phyloP scores from a whole-genome alignment of 164 flowering plant species.

The Tetracentron sinense region DNA sequence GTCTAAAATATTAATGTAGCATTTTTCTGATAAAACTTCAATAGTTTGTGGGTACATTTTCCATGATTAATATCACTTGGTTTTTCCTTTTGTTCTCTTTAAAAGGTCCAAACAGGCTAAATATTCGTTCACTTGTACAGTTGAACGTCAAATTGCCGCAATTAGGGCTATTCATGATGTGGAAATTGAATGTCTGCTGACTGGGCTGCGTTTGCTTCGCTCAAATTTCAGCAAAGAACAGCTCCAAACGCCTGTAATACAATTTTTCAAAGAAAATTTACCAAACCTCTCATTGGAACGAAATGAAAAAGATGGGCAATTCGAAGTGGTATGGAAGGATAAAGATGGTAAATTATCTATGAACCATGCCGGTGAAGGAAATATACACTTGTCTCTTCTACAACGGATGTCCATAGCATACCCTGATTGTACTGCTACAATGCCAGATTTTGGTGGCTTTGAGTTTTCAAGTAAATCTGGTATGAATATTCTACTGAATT shows the following conservation, averaged over 20 bases:
- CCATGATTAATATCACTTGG: neutral
- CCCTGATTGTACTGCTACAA: constrained; percentile 33
- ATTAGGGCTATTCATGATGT: constrained; percentile 61
- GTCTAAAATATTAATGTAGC: neutral
- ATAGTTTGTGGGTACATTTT: neutral
- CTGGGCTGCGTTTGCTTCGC: constrained; percentile 56
- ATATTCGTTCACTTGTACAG: constrained; percentile 23
- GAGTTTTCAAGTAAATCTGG: constrained; percentile 57
- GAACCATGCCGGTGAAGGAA: constrained; percentile 31
- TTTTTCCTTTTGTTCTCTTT: neutral
- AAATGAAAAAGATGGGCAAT: constrained; percentile 37
- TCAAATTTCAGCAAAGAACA: constrained; percentile 60
- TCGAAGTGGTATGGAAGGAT: constrained; percentile 55
- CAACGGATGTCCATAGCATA: constrained; percentile 43
- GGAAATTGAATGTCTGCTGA: constrained; percentile 51
- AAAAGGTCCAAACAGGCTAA: neutral
- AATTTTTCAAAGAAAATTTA: constrained; percentile 56
- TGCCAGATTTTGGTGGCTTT: constrained; percentile 42
- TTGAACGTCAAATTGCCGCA: constrained; percentile 56
- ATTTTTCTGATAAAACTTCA: neutral
- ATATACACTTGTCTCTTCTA: constrained; percentile 43
- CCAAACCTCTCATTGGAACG: constrained; percentile 49
- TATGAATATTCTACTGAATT: constrained; percentile 12
- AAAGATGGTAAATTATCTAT: constrained; percentile 24
- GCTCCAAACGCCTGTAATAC: constrained; percentile 41